Evolutionary conservation across 441 rosid genomes (phyloP).

Genomic region (Erodium chrysanthum): DNA sequence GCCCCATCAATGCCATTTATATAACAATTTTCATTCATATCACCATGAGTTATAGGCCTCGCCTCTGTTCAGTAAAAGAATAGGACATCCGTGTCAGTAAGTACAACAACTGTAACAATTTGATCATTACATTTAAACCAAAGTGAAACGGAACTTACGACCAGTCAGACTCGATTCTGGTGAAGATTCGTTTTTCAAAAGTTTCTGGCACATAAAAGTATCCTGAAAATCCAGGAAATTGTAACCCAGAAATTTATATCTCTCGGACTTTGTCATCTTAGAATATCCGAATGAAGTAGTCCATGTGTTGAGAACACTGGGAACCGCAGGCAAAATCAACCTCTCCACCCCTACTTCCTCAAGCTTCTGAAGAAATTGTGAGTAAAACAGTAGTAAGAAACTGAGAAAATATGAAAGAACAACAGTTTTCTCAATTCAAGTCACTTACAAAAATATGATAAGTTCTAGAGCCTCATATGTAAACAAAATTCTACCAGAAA

Average conservation of each 20-base stretch:
- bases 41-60: constrained; percentile 19
- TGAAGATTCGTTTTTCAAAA: constrained; percentile 24
- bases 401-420: not conserved
- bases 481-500: no score
- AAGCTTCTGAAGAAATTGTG: constrained; percentile 44
- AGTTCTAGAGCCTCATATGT: no score
- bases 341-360: constrained; percentile 58
- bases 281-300: constrained; percentile 68
- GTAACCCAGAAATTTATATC: constrained; percentile 36
- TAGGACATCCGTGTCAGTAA: constrained; percentile 4
- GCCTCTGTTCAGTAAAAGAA: constrained; percentile 27
- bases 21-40: constrained; percentile 20
- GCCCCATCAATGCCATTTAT: constrained; percentile 28
- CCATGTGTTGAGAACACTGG: constrained; percentile 56
- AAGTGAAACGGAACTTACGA: constrained; percentile 24
- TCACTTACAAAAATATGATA: no score
- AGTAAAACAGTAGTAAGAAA: constrained; percentile 12
- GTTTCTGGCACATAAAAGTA: constrained; percentile 62
- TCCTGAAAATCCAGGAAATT: constrained; percentile 63
- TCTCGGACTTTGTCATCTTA: constrained; percentile 39
- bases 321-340: constrained; percentile 71
- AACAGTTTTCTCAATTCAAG: not conserved
- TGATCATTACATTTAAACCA: not conserved
- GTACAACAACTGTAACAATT: not conserved
- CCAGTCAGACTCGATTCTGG: constrained; percentile 22